Evolutionary conservation across 352 stramenopile species (phyloP).

Genomic region (Aphanomyces stellatus): DNA sequence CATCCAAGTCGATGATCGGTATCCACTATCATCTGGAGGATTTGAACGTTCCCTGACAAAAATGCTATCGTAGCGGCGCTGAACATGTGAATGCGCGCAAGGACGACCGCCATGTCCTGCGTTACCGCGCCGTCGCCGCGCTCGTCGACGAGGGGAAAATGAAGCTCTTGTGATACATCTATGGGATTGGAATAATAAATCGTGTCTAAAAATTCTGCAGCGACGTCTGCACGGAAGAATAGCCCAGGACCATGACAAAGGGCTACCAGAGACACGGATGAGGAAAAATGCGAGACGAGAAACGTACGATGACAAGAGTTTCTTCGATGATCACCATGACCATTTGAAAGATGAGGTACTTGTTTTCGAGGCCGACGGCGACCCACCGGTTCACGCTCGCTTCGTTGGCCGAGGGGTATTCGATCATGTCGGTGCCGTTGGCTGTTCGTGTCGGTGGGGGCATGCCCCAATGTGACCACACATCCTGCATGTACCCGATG

Average conservation of each 20-base stretch:
- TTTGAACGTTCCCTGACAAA: too few relatives aligned
- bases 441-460: conserved; percentile 65
- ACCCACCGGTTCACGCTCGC: conserved; percentile 27
- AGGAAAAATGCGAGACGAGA: background rate
- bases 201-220: conserved; percentile 51
- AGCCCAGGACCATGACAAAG: conserved; percentile 7
- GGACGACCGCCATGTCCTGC: conserved; percentile 58
- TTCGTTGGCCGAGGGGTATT: conserved; percentile 53
- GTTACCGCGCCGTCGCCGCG: conserved; percentile 48
- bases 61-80: conserved; percentile 28
- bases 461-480: conserved; percentile 26
- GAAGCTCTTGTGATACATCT: conserved; percentile 39
- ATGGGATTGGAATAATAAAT: conserved; percentile 36
- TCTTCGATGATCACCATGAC: conserved; percentile 49
- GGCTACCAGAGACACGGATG: conserved; percentile 1
- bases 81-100: conserved; percentile 53
- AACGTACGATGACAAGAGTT: conserved; percentile 57
- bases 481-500: background rate
- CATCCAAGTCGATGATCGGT: conserved; percentile 62
- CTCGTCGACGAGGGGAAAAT: conserved; percentile 53
- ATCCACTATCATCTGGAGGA: background rate
- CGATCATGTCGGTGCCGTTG: conserved; percentile 58
- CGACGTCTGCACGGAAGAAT: conserved; percentile 33
- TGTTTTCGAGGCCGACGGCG: conserved; percentile 46
- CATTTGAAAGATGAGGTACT: conserved; percentile 75